These are phyloP conservation scores for Saksenaea oblongispora DNA, from an alignment of 371 early-diverging fungal genomes.

Conservation along the genomic window DNA sequence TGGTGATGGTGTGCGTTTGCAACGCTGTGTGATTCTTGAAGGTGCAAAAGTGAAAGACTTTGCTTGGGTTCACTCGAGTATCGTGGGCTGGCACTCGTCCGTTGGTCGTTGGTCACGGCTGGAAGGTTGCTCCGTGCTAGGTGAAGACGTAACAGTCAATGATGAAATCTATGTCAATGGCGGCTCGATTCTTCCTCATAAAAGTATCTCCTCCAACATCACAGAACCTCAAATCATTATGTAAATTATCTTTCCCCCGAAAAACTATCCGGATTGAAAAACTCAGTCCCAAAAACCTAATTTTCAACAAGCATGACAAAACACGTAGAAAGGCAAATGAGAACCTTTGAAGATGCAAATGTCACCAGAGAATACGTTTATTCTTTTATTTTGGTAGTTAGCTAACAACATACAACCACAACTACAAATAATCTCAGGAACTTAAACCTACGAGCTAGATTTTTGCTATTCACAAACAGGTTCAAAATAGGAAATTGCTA, in stretches of 20 bases:
- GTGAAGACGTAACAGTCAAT: constrained; percentile 92
- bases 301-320: too few relatives aligned
- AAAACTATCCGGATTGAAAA: too few relatives aligned
- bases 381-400: too few relatives aligned
- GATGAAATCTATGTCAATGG: constrained; percentile 97
- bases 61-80: constrained; percentile 90
- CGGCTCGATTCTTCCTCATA: constrained; percentile 94
- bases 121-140: constrained; percentile 93
- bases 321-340: too few relatives aligned
- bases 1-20: constrained; percentile 95
- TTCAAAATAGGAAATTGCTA: too few relatives aligned
- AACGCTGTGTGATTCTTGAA: constrained; percentile 92
- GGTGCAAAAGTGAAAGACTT: constrained; percentile 87
- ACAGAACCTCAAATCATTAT: constrained; percentile 96
- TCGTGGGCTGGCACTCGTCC: constrained; percentile 97
- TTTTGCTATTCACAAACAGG: too few relatives aligned
- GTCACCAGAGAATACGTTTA: too few relatives aligned
- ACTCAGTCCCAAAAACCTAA: too few relatives aligned
- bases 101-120: constrained; percentile 94
- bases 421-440: too few relatives aligned
- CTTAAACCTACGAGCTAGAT: too few relatives aligned
- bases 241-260: constrained; percentile 63
- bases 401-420: too few relatives aligned
- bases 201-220: constrained; percentile 84
- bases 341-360: too few relatives aligned